Evolutionary conservation across 306 rosid species (phyloP).

Genomic region (Chamaecrista fasciculata): DNA sequence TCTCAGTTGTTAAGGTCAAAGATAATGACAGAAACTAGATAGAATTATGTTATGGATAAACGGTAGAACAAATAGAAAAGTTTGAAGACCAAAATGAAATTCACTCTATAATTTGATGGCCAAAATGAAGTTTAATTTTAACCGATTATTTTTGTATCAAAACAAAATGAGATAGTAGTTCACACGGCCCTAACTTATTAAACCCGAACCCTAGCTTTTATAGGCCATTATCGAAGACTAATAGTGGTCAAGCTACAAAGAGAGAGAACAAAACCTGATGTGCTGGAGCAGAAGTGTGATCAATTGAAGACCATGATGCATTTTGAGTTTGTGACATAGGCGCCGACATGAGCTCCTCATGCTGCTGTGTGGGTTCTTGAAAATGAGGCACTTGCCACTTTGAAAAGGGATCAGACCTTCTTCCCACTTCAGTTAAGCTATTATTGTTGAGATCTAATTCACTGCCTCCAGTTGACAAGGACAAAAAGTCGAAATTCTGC

Average conservation of each 20-base stretch:
- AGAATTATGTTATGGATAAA: too few relatives aligned
- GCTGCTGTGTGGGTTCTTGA: slow-evolving; percentile 42
- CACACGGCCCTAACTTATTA: not conserved
- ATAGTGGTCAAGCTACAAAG: slow-evolving; percentile 24
- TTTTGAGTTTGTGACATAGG: slow-evolving; percentile 37
- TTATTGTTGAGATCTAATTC: slow-evolving; percentile 37
- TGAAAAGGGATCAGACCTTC: slow-evolving; percentile 39
- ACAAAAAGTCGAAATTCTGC: slow-evolving; percentile 63
- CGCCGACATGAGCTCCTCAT: slow-evolving; percentile 30
- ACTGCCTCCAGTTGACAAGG: slow-evolving; percentile 50
- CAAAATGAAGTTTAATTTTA: slow-evolving; percentile 32
- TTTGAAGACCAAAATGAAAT: too few relatives aligned
- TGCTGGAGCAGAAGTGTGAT: slow-evolving; percentile 39
- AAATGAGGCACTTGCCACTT: slow-evolving; percentile 50
- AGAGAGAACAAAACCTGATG: slow-evolving; percentile 45
- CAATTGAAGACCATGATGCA: slow-evolving; percentile 39
- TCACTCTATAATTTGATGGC: too few relatives aligned
- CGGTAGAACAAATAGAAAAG: too few relatives aligned
- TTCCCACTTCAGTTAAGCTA: slow-evolving; percentile 33
- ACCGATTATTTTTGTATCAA: too few relatives aligned
- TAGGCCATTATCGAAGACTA: slow-evolving; percentile 13
- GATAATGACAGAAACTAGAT: too few relatives aligned
- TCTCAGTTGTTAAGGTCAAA: too few relatives aligned
- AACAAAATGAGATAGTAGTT: not conserved
- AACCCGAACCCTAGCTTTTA: not conserved